A percentile compares a stretch with the other conserved stretches of the same genome.
These are phyloP conservation scores for Rhododendron vialii DNA, from an alignment of 148 eudicot species.

Conservation along the genomic window DNA sequence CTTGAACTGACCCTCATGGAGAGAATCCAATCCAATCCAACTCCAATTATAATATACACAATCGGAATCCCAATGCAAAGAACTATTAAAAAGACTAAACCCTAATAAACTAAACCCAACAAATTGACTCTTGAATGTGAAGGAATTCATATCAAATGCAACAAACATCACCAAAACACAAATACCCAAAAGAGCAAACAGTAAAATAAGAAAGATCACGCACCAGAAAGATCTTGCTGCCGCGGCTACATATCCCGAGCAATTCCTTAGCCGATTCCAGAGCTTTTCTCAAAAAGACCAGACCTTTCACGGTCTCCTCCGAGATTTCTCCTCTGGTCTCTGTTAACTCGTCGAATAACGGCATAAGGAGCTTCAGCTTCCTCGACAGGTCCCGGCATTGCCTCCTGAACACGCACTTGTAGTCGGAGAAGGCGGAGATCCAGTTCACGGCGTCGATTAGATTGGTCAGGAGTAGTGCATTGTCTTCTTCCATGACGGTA, in stretches of 20 bases:
- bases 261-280: conserved; percentile 2
- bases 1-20: neutral
- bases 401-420: conserved; percentile 1
- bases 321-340: neutral
- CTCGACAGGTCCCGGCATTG: conserved; percentile 8
- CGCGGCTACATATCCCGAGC: neutral
- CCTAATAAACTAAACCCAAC: neutral
- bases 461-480: neutral
- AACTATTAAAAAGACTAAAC: too few relatives aligned
- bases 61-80: neutral
- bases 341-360: neutral
- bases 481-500: conserved; percentile 13
- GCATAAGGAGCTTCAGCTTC: conserved; percentile 3
- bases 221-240: conserved; percentile 11
- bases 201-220: neutral
- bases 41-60: neutral
- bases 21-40: neutral
- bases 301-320: neutral
- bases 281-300: neutral
- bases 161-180: neutral
- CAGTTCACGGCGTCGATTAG: neutral
- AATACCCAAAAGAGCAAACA: neutral
- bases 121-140: neutral
- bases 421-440: conserved; percentile 8
- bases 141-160: neutral